phyloP scores from a whole-genome alignment of 192 early-diverging fungal species.

The Ambispora gerdemannii region DNA sequence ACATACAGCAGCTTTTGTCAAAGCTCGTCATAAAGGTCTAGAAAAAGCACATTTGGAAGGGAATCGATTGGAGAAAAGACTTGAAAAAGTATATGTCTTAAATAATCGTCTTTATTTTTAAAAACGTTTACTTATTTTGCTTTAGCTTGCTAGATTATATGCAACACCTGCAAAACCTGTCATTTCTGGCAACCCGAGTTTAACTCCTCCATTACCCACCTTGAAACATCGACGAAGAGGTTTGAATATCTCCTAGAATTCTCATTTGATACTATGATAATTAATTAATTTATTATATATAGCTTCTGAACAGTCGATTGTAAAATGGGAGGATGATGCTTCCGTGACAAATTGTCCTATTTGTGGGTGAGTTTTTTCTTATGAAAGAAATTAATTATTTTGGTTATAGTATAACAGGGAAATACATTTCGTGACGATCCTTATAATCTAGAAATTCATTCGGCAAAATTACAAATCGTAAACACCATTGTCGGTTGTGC shows the following conservation, averaged over 20 bases:
- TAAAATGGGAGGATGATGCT: conserved; percentile 51
- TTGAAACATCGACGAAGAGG: conserved; percentile 39
- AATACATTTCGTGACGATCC: no score
- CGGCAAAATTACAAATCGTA: conserved; percentile 55
- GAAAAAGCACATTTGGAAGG: conserved; percentile 63
- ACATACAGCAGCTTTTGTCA: conserved; percentile 50
- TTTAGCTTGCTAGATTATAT: conserved; percentile 31
- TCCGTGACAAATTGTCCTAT: conserved; percentile 39
- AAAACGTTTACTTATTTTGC: conserved; percentile 1
- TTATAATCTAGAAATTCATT: conserved; percentile 42
- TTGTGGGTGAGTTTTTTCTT: conserved; percentile 40
- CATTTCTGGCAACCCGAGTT: conserved; percentile 32
- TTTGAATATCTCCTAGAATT: background rate
- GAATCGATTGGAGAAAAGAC: conserved; percentile 68
- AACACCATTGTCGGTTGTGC: conserved; percentile 73
- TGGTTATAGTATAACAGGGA: no score
- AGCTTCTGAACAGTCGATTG: conserved; percentile 42
- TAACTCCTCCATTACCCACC: conserved; percentile 38
- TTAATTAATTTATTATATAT: conserved; percentile 16
- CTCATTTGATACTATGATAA: background rate
- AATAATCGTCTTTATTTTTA: background rate
- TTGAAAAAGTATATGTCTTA: conserved; percentile 58
- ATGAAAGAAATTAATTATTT: background rate
- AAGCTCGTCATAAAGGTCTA: conserved; percentile 48
- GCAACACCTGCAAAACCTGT: conserved; percentile 29